Evolutionary conservation across 75 land plant species (phyloP), one percentile per base, ranked within the genome.

Genomic region (Picea sitchensis): DNA sequence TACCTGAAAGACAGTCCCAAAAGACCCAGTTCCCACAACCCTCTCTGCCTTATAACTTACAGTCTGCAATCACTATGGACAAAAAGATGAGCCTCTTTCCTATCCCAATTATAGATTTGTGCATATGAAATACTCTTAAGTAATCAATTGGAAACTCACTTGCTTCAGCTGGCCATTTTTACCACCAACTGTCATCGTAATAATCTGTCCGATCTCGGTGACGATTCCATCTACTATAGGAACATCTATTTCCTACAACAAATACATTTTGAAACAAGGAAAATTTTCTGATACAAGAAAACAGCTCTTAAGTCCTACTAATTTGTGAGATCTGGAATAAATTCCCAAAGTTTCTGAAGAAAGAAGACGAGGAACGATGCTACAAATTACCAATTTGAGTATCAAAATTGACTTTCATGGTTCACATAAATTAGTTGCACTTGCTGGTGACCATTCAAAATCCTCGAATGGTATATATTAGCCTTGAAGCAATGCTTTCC

Each of bases 171-270:
- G 90, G 32, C 97, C 97, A 85, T 92, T 92, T 75, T 81, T 89
- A 69, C 97, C 98, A 80, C 89, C 93, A 8, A 88, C 82, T 4
- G 93, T 90, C 69, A 89, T 94, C 20, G 88, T 79, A 80, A 96
- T 94, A 21, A 96, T 88, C 68, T 96, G 99, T 63, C 99, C 99
- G 14, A 91, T 77, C 82, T 96, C 99, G 14, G 97, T 85, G 77
- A 94, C 97, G 79, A 91, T 90, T 14, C 95, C 93, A 79, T 84
- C 93, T 38, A 96, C 88, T 72, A 91, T 77, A 73, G 92, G 71
- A 1, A 93, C 85, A 74, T 96, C 99, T 61, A 80, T 32, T 15
- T 88, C 92, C 99, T 96, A 58, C 21, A 26, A 38, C 5, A 38
- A 79, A 38, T 9, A 51, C 20, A 30, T 58, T 54, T 58, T n/a